Base-by-base conservation (phyloP, 1,139 yeast species). In the Kurtzmaniella natalensis region DNA sequence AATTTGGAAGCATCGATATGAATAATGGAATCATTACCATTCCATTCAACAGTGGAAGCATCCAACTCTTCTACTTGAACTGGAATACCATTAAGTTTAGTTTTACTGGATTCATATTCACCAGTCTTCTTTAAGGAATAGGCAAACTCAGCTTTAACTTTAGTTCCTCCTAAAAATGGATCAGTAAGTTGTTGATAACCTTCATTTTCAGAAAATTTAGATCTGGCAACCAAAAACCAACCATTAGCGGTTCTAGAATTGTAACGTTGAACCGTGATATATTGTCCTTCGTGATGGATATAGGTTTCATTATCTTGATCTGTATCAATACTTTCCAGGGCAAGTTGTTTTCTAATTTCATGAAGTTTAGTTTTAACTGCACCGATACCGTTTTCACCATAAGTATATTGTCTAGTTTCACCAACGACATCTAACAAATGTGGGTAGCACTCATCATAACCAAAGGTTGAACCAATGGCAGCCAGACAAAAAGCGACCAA, bases 381-480 rank as follows among this genome's bases (percentile, higher is more conserved):
- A 3, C 88, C 81, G 49, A 92, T 88, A 25, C 97, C 97, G 26
- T 69, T 66, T 6, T 56, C 57, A 18, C 63, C 64, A 46, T 66
- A 71, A 1, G 78, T 68, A 49, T 92, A 92, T 8, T 59, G 62
- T 44, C 95, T 72, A 2, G 57, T 61, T 53, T 92, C 98, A 23
- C 67, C 60, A n/a, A 92, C 98, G 32, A 92, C 81, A 52, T 88
- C 81, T 31, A 92, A 64, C 27, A 87, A 64, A 28, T 74, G 67
- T 3, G 97, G 96, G 53, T 81, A 92, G 35, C 92, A 76, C 58
- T 92, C 98, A 54, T 92, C 98, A 50, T 78, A 88, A 13, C 98
- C 98, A 60, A 85, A 82, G 1, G 88, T 94, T 1, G 96, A 83
- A 1, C 98, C 98, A 37, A 88, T 83, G 2, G 96, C 96, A 35